Conservation (phyloP, 495 filamentous ascomycete species). For the Penicillium goetzii region DNA sequence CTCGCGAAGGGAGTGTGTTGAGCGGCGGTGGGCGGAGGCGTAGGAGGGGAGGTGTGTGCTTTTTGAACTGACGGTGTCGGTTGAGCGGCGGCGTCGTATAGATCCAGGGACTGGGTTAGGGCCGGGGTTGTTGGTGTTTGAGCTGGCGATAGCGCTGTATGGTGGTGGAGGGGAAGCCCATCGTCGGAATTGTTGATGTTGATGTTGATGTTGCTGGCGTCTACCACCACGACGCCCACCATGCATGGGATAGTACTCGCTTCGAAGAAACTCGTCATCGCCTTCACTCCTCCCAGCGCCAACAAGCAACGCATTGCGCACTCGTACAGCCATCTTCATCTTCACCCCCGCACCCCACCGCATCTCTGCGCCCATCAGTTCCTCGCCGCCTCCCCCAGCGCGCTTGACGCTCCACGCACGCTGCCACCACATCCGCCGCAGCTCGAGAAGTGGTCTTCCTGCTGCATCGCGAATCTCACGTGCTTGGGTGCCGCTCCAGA, state of each 20-base stretch:
- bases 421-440: conserved; percentile 27
- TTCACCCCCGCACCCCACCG: conserved; percentile 16
- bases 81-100: conserved; percentile 10
- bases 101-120: neutral
- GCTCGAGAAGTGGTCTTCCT: conserved; percentile 23
- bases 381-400: conserved; percentile 19
- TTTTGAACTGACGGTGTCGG: neutral
- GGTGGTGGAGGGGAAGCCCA: conserved; percentile 3
- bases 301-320: conserved; percentile 25
- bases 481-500: conserved; percentile 24
- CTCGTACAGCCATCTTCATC: conserved; percentile 21
- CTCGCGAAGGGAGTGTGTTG: conserved; percentile 24
- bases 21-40: conserved; percentile 21
- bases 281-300: neutral
- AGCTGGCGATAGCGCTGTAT: conserved; percentile 8
- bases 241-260: neutral
- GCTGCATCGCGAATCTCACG: conserved; percentile 26
- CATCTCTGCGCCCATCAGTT: conserved; percentile 16
- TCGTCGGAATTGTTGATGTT: neutral
- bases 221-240: neutral
- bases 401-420: conserved; percentile 25
- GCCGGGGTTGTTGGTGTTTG: neutral
- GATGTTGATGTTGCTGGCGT: neutral
- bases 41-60: conserved; percentile 15
- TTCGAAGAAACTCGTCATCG: conserved; percentile 2